These are phyloP conservation scores for Colletotrichum orbiculare DNA, from an alignment of 2,329 filamentous ascomycete species.

Conservation along the genomic window DNA sequence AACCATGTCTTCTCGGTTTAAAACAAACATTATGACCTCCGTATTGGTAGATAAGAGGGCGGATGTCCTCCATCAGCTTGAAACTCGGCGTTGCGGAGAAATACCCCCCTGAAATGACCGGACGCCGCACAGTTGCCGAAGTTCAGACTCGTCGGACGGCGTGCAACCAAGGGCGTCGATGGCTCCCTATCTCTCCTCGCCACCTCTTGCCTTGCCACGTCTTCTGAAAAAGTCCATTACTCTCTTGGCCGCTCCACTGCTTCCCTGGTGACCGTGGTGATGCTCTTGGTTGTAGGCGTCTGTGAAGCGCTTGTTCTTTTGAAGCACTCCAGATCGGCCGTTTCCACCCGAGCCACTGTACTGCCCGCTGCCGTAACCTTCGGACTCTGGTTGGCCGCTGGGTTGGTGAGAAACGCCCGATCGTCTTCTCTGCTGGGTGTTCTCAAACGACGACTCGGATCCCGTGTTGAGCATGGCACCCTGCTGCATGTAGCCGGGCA, in stretches of 20 bases:
- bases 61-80: conserved; percentile 17
- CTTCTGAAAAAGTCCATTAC: conserved; percentile 99
- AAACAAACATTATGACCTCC: conserved; percentile 34
- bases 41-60: background rate
- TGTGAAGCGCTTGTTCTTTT: conserved; percentile 89
- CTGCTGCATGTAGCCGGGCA: conserved; percentile 60
- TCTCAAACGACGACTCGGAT: conserved; percentile 66
- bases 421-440: conserved; percentile 43
- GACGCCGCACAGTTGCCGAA: conserved; percentile 28
- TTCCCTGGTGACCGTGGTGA: conserved; percentile 78
- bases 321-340: conserved; percentile 55
- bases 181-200: conserved; percentile 60
- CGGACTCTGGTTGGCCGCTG: conserved; percentile 53
- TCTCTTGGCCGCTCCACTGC: conserved; percentile 85
- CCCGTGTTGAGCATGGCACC: conserved; percentile 60
- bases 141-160: conserved; percentile 10
- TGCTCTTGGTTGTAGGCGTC: conserved; percentile 88
- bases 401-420: conserved; percentile 57
- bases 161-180: conserved; percentile 27
- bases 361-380: conserved; percentile 54
- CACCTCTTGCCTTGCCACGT: conserved; percentile 79
- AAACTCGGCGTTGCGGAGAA: conserved; percentile 30
- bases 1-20: conserved; percentile 23
- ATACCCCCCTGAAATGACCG: conserved; percentile 33
- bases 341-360: conserved; percentile 43